Base-by-base conservation (phyloP, 441 rosid genomes). In the Capsella rubella region DNA sequence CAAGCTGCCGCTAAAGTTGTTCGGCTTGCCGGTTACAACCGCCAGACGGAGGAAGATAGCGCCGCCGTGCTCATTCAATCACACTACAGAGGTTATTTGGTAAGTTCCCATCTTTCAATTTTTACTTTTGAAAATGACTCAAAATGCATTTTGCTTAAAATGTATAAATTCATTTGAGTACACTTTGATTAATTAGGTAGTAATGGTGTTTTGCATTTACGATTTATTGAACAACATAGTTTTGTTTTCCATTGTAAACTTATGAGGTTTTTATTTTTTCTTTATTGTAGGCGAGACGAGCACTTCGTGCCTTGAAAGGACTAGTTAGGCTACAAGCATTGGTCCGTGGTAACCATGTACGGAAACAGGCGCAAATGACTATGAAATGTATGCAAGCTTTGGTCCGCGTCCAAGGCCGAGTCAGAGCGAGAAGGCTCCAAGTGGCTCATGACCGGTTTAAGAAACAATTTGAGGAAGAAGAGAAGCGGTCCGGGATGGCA, bases 331-430 rank as follows among this genome's bases (percentile, higher is more conserved):
- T 95, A 31, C 99, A 95, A 69, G 99, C 99, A 3, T 73, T 92
- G 9, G 99, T 95, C 45, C 87, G 99, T 71, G 99, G 99, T n/a
- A 84, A 95, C 71, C 92, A 95, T 50, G 99, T 92, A 62, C 72
- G 99, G 6, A 95, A 92, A 82, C 99, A 95, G 79, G 98, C 99
- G 4, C 96, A 89, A 64, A 92, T 88, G 93, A 92, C 99, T 50
- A 92, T 95, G 99, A 85, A 93, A 59, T 90, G 98, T 77, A 95
- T 92, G 99, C 99, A 95, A 79, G 96, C 99, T 12, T 79, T 92
- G 5, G 99, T 92, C 4, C 91, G 99, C 3, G 97, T 92, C 52
- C 99, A 92, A 73, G 95, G 92, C 27, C 85, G 95, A 78, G 99
- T 91, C 4, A 70, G 93, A 71, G 95, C 96, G 0, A 90, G 94